Evolutionary conservation across 2,329 filamentous ascomycete species (phyloP).

Genomic region (Aspergillus sergii): DNA sequence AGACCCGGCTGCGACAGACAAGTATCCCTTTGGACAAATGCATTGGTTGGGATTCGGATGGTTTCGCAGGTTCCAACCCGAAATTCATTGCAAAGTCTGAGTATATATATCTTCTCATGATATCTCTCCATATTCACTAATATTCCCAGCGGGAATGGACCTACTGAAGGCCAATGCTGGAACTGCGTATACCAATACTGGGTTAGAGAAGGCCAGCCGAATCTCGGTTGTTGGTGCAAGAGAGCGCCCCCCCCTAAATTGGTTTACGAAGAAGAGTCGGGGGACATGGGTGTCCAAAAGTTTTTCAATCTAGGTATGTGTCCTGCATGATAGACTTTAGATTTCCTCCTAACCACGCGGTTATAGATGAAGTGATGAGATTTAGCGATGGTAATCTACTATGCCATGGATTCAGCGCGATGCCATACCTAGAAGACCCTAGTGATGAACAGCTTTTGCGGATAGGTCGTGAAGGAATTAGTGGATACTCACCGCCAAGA

Average conservation of each 20-base stretch:
- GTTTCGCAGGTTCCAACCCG: too few relatives aligned
- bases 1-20: background rate
- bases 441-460: too few relatives aligned
- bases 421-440: too few relatives aligned
- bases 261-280: background rate
- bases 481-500: too few relatives aligned
- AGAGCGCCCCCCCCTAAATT: background rate
- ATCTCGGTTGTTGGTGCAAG: background rate
- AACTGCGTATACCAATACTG: background rate
- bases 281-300: background rate
- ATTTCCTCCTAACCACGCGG: background rate
- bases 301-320: background rate
- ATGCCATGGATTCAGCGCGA: too few relatives aligned
- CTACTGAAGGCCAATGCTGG: background rate
- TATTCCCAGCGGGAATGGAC: background rate
- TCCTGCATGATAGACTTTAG: background rate
- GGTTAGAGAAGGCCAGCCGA: background rate
- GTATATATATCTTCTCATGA: background rate
- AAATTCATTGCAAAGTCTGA: background rate
- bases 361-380: background rate
- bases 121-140: background rate
- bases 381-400: too few relatives aligned
- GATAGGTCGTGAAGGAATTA: too few relatives aligned
- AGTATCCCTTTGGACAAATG: background rate
- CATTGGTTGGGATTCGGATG: background rate